Evolutionary conservation across 192 early-diverging fungal species (phyloP), one percentile per base, ranked within the genome.

Genomic region (Funneliformis geosporum): DNA sequence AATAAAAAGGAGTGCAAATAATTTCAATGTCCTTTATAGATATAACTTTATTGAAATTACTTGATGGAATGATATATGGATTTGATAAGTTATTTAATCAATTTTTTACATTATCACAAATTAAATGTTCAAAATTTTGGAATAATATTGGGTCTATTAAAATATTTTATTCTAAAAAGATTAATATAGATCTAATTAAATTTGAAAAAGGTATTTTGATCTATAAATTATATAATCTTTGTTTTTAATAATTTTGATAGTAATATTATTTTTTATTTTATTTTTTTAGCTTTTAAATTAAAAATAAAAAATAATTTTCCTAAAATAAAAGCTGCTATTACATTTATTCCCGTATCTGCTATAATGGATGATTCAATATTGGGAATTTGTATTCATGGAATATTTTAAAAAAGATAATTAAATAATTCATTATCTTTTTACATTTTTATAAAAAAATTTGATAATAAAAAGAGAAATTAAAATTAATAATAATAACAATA

Each of bases 111-210:
- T 42, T 27, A 14, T 18, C 40, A 11, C 18, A 16, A 12, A 61
- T 5, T 16, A 23, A 6, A 4, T 46, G 16, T 73, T n/a, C 39
- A 18, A 40, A 42, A 65, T 61, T 61, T 44, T 76, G 75, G 75
- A 64, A 18, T 12, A 76, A 65, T 16, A 65, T 76, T 42, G 23
- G 38, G 6, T 76, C 42, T 44, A 61, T 76, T 27, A 61, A 40
- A 76, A 40, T 76, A 11, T 76, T 76, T 65, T 76, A 76, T 65
- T 76, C 75, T 16, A 61, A 76, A 65, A 76, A 76, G 23, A 61
- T 62, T 65, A 43, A 39, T 10, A 38, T 46, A 27, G 23, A 61
- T 8, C 5, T 16, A 16, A 3, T 8, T 5, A n/a, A 5, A 43
- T 66, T 64, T 27, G 10, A 76, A 65, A 76, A 61, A 65, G 60